A percentile compares a stretch with the other conserved stretches of the same genome.
These are phyloP conservation scores for Tetrapisispora namnaoensis DNA, from an alignment of 805 yeast species.

Conservation along the genomic window DNA sequence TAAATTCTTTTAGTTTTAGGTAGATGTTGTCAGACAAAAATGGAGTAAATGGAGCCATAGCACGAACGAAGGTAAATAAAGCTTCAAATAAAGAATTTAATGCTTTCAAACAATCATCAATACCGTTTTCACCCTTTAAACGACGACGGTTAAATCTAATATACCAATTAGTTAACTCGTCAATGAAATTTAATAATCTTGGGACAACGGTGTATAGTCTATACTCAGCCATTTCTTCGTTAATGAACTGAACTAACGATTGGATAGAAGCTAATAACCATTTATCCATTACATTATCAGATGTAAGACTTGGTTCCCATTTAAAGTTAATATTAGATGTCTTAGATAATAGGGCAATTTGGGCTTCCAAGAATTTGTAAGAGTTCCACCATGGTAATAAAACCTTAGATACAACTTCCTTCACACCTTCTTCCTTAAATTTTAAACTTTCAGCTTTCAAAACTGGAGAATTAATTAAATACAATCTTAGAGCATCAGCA, in stretches of 20 bases:
- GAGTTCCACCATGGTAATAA: slow-evolving; percentile 98
- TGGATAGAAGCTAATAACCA: slow-evolving; percentile 97
- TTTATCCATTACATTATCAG: slow-evolving; percentile 90
- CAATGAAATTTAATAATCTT: slow-evolving; percentile 76
- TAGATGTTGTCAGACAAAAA: slow-evolving; percentile 87
- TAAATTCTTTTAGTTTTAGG: slow-evolving; percentile 55
- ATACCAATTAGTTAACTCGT: slow-evolving; percentile 96
- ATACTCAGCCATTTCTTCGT: slow-evolving; percentile 81
- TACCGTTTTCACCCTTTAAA: slow-evolving; percentile 88
- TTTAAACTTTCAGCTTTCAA: slow-evolving; percentile 92
- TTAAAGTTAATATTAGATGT: slow-evolving; percentile 58
- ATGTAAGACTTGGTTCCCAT: slow-evolving; percentile 53
- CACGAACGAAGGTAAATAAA: slow-evolving; percentile 75
- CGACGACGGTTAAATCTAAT: slow-evolving; percentile 97
- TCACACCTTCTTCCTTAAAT: slow-evolving; percentile 98
- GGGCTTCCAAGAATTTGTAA: slow-evolving; percentile 91
- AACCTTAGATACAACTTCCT: slow-evolving; percentile 93
- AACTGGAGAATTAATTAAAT: slow-evolving; percentile 94
- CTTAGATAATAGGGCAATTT: slow-evolving; percentile 76
- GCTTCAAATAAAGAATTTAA: slow-evolving; percentile 89
- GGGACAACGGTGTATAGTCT: slow-evolving; percentile 95
- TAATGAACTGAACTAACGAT: slow-evolving; percentile 77
- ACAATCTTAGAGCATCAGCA: slow-evolving; percentile 94
- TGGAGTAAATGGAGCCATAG: slow-evolving; percentile 99
- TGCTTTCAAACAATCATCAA: slow-evolving; percentile 75